Base-by-base conservation (phyloP, 768 basidiomycete species). In the Suillus paluster region DNA sequence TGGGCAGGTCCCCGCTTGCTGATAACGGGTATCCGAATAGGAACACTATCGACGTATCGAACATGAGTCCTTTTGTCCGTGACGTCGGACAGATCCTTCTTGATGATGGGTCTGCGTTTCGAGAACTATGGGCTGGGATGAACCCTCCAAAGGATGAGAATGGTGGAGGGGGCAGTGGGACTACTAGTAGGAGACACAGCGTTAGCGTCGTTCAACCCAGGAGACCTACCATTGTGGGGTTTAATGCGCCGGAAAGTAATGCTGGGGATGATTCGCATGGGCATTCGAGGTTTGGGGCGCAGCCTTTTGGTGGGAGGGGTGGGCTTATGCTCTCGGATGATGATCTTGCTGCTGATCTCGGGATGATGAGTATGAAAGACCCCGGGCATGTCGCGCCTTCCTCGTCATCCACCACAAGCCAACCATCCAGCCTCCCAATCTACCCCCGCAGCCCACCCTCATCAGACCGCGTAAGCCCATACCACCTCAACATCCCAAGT, bases 21-120 rank as follows among this genome's bases (percentile, higher is more conserved):
- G 80, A 79, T 69, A 85, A 83, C 74, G 83, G 80, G 68, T 77
- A 78, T 74, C 76, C 79, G 60, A 77, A 64, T 66, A 75, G 75
- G 64, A 77, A 80, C 62, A 70, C 80, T 36, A 74, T 74, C 25
- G 83, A 93, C 74, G 75, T 85, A 45, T 90, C 91, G 34, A 94
- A 94, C 72, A 90, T 92, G 84, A 88, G 86, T 65, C 93, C 92
- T 0, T 94, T 95, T 71, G 85, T 91, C n/a, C 80, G 92, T 25
- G 91, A 95, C 72, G 89, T 94, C 19, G 86, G 85, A 7, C 86
- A 90, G 74, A 91, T 94, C 60, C 74, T 93, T 39, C 74, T 88
- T 54, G 90, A 92, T 68, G 91, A 93, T 60, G 86, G 85, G 5
- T 84, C 87, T 0, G 86, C 87, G 0, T 84, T 92, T 66, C 80